Base-by-base conservation (phyloP, 805 yeast species). In the Pichia pseudocactophila region DNA sequence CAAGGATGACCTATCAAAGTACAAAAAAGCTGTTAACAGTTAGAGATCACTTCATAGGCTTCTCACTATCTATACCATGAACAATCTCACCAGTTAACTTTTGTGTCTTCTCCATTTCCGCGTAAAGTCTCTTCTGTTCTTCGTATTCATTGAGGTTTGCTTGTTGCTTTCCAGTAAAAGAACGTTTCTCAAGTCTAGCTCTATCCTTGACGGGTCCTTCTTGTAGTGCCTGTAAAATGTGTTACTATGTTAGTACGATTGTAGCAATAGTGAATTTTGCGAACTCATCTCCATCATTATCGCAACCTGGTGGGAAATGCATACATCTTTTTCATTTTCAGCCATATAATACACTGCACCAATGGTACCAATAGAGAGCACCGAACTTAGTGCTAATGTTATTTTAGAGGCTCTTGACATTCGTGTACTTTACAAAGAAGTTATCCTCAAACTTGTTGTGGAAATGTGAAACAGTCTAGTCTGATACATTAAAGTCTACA, bases 171-270 rank as follows among this genome's bases (percentile, higher is more conserved):
- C 55, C 48, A 44, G 51, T 45, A 51, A 59, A 48, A 43, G 60
- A 50, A 43, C 69, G 59, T 54, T 73, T 73, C 36, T 70, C 69
- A 46, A 81, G 59, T 44, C 94, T 66, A 46, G 69, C 75, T 2
- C 88, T 87, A 58, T 86, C 96, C 53, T 83, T 83, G 53, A 83
- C 76, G 4, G 95, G 95, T 1, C 96, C 96, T 52, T 76, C 84
- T 54, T 82, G 80, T 36, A 85, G 65, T 2, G 82, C 80, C 76
- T 70, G n/a, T 12, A 27, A 3, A 17, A 37, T 17, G 18, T n/a
- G 25, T 39, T 35, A 36, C 7, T 13, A 17, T 16, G 37, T 38
- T 38, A 41, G 44, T 44, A 41, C n/a, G n/a, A n/a, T n/a, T n/a
- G n/a, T n/a, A n/a, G n/a, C n/a, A n/a, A n/a, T n/a, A n/a, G n/a